Conservation (phyloP, 2,329 filamentous ascomycete genomes). For the Botryosphaeria dothidea region DNA sequence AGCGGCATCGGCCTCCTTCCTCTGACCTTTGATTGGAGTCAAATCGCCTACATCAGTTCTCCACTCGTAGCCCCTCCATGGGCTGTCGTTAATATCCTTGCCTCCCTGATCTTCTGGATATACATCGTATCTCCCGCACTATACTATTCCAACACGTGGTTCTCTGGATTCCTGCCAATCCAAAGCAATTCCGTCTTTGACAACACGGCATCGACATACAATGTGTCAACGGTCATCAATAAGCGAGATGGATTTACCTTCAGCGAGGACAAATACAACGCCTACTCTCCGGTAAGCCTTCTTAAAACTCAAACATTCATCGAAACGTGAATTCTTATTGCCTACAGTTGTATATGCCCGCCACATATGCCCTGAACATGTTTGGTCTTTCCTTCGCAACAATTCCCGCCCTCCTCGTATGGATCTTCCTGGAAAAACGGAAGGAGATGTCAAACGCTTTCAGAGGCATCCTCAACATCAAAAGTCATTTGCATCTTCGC, state of each 20-base stretch:
- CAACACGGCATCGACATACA: slow-evolving; percentile 65
- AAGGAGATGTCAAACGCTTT: background rate
- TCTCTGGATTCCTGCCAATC: slow-evolving; percentile 49
- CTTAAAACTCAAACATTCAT: too few relatives aligned
- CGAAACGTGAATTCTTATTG: too few relatives aligned
- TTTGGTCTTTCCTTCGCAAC: slow-evolving; percentile 13
- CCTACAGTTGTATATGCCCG: slow-evolving; percentile 27
- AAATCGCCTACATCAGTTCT: slow-evolving; percentile 28
- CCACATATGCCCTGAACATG: slow-evolving; percentile 5
- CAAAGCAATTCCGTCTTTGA: slow-evolving; percentile 53
- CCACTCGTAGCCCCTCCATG: slow-evolving; percentile 25
- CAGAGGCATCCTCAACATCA: background rate
- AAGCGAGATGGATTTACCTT: slow-evolving; percentile 29
- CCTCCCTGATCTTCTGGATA: slow-evolving; percentile 40
- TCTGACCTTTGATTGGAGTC: slow-evolving; percentile 32
- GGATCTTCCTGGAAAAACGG: slow-evolving; percentile 8
- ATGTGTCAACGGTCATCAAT: slow-evolving; percentile 52
- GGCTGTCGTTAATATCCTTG: slow-evolving; percentile 63
- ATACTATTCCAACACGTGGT: slow-evolving; percentile 64
- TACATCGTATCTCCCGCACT: slow-evolving; percentile 27
- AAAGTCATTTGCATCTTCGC: background rate
- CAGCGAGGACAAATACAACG: slow-evolving; percentile 37
- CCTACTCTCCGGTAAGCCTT: slow-evolving; percentile 42
- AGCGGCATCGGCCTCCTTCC: slow-evolving; percentile 15
- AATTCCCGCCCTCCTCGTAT: background rate